phyloP scores from a whole-genome alignment of 2,329 filamentous ascomycete species.

The Aulographum hederae region DNA sequence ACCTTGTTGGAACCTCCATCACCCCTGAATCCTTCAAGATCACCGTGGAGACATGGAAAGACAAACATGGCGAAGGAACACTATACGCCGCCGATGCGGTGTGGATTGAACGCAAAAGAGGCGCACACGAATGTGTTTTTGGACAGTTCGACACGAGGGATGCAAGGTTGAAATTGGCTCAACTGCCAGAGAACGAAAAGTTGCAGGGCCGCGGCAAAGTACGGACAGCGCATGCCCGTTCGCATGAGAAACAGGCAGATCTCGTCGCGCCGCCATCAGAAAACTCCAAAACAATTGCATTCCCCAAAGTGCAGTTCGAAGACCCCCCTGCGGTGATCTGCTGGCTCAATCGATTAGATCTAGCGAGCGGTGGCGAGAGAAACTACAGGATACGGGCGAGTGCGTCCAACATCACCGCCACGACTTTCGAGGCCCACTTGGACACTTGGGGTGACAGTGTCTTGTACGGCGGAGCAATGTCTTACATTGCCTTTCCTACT shows the following conservation, averaged over 20 bases:
- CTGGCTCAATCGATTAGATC: conserved; percentile 13
- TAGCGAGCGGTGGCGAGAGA: conserved; percentile 6
- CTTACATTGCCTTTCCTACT: conserved; percentile 13
- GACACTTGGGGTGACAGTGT: conserved; percentile 11
- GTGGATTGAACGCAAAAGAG: conserved; percentile 13
- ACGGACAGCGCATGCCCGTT: too few relatives aligned
- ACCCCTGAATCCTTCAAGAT: conserved; percentile 9
- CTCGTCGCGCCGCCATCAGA: too few relatives aligned
- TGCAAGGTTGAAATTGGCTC: too few relatives aligned
- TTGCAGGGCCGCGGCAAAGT: too few relatives aligned
- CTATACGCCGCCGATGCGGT: conserved; percentile 9
- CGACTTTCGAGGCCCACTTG: conserved; percentile 11
- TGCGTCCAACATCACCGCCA: conserved; percentile 7
- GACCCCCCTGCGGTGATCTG: conserved; percentile 9
- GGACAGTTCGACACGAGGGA: conserved; percentile 7
- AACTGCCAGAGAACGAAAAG: too few relatives aligned
- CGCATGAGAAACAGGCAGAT: too few relatives aligned
- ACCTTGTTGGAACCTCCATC: conserved; percentile 11
- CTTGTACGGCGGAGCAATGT: conserved; percentile 11
- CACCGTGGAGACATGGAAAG: conserved; percentile 12
- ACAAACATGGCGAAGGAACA: conserved; percentile 7
- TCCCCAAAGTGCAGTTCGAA: conserved; percentile 8
- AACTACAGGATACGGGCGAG: conserved; percentile 10
- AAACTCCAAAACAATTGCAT: conserved; percentile 6
- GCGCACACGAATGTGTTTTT: conserved; percentile 11